Evolutionary conservation across 208 protist genomes (phyloP), one percentile per base, ranked within the genome.

Genomic region (Leishmania turanica): DNA sequence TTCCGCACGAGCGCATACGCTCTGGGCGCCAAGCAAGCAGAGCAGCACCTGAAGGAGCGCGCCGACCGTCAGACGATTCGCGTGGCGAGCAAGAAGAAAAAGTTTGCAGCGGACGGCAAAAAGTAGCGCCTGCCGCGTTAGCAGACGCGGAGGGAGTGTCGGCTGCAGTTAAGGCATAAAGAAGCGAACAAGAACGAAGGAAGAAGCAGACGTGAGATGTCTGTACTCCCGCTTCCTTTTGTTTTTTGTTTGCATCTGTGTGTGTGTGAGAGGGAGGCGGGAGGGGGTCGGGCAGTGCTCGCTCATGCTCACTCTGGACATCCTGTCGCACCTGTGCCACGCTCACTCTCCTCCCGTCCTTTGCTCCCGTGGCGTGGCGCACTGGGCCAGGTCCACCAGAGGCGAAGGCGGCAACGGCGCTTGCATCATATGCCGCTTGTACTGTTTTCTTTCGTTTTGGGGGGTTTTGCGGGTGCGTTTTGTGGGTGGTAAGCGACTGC

Each of bases 1-100:
- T 98, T 98, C 90, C 89, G 93, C 60, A 91, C 90, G 17, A 91
- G 93, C 69, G 89, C 93, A 19, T 86, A 88, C 49, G 93, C 92
- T 19, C 56, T 96, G 60, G 95, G 93, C 11, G 93, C 93, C 17
- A 89, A 91, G 77, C 71, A 91, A 74, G 95, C 93, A n/a, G 91
- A 96, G 79, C 75, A 91, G 60, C 96, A 92, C 77, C 64, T 96
- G 24, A 78, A 80, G 31, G 89, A 93, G 56, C 92, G 93, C 53
- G 95, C 95, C 1, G 84, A 92, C 42, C 83, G 89, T 1, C 90
- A 95, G 81, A 85, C 89, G 42, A 54, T 92, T 45, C 83, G 79
- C 15, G 77, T 80, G 51, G 34, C 47, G 8, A n/a, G 19, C 3
- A 85, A 86, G 75, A 73, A 72, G 62, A 81, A 81, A 37, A 81